Percentiles rank a stretch among this genome's conserved stretches.
phyloP scores from a whole-genome alignment of 2,329 filamentous ascomycete genomes.

The Fusarium sterilihyphosum region DNA sequence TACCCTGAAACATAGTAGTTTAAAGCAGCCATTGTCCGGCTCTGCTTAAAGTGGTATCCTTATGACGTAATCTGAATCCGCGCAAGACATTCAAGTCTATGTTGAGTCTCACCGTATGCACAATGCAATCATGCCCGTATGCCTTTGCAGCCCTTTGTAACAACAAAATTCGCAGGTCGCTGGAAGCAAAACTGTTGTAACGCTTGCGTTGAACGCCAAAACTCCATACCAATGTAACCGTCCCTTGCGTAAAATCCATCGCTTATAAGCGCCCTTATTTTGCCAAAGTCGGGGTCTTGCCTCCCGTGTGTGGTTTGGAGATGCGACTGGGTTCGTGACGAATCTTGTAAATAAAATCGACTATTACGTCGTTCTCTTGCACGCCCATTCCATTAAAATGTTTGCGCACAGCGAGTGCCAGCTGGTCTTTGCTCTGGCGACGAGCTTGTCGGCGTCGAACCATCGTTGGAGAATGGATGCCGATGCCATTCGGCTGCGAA shows the following conservation, averaged over 20 bases:
- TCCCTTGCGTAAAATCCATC: slow-evolving; percentile 17
- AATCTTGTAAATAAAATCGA: slow-evolving; percentile 80
- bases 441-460: slow-evolving; percentile 70
- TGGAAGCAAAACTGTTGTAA: slow-evolving; percentile 16
- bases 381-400: slow-evolving; percentile 85
- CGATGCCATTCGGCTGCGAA: slow-evolving; percentile 70
- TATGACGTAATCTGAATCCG: slow-evolving; percentile 36
- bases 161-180: slow-evolving; percentile 6
- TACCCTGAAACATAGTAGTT: neutral
- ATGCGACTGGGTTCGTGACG: slow-evolving; percentile 47
- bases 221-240: slow-evolving; percentile 29
- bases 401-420: slow-evolving; percentile 78
- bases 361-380: slow-evolving; percentile 84
- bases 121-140: slow-evolving; percentile 29
- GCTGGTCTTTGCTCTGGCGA: slow-evolving; percentile 75
- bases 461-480: slow-evolving; percentile 80
- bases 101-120: slow-evolving; percentile 6
- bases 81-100: slow-evolving; percentile 25
- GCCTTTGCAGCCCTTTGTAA: slow-evolving; percentile 20
- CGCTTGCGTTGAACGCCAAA: slow-evolving; percentile 28
- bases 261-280: slow-evolving; percentile 22
- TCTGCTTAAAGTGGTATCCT: slow-evolving; percentile 36
- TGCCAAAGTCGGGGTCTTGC: slow-evolving; percentile 4
- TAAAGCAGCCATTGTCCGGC: slow-evolving; percentile 5
- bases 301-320: slow-evolving; percentile 34